Base-by-base conservation (phyloP, 2,329 filamentous ascomycete genomes). In the Monosporascus sp. region DNA sequence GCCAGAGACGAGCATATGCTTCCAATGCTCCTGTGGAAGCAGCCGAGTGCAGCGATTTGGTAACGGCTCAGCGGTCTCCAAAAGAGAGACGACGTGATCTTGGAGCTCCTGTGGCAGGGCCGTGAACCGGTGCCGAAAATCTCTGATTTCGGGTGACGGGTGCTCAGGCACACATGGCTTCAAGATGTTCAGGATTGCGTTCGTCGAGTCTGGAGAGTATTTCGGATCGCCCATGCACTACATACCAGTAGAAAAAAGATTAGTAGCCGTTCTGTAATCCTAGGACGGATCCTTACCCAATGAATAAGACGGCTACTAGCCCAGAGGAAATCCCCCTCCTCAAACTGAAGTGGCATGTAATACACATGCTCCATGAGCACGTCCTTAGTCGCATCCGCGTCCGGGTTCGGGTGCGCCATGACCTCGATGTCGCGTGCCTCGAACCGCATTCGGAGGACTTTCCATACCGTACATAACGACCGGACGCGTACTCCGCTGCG, bases 391-490 rank as follows among this genome's bases (percentile, higher is more conserved):
- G 41, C 3, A 20, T 38, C 16, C 51, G 37, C 3, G 41, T 16
- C 3, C 34, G 52, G 4, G 26, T 11, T 1, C 34, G 24, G 17
- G 54, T 49, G 20, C 40, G 53, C 52, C 55, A 58, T 59, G 24
- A 52, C 48, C 31, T 58, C 53, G 22, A 49, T 52, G 49, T 62
- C 55, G 27, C 51, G 53, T 7, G 54, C 57, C n/a, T 61, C 55
- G 31, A 54, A 57, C 8, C 61, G 48, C 45, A 54, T 59, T 36
- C 56, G 58, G 37, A 63, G 34, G 7, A 56, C 56, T 38, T 57
- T 63, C 61, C 61, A 63, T 7, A 63, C 49, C 2, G 59, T 56
- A 7, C 55, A 52, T 43, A 59, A 11, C 14, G 57, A 60, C 5
- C 52, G 54, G 17, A 60, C 54, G 34, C 24, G 49, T 11, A 56